phyloP scores from a whole-genome alignment of 2,329 filamentous ascomycete species.

The Cercospora sp. region DNA sequence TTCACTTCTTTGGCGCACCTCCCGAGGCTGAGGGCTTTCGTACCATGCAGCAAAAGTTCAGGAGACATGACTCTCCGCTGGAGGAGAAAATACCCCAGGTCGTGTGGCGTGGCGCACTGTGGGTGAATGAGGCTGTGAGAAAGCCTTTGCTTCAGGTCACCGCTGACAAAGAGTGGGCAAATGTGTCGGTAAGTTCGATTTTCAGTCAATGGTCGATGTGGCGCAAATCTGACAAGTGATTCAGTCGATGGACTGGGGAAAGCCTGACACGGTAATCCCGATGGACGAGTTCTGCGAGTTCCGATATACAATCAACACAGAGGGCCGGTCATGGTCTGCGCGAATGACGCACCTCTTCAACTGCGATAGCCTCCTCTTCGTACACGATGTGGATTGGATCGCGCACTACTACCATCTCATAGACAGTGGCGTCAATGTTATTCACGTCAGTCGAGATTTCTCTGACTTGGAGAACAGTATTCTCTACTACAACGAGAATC shows the following conservation, averaged over 20 bases:
- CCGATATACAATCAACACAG: constrained; percentile 35
- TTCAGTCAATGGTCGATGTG: not conserved
- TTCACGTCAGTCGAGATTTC: constrained; percentile 31
- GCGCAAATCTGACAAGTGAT: not conserved
- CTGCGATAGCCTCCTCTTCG: constrained; percentile 32
- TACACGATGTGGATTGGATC: constrained; percentile 35
- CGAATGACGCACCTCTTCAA: constrained; percentile 36
- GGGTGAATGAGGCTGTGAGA: constrained; percentile 33
- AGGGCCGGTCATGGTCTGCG: constrained; percentile 34
- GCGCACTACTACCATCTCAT: constrained; percentile 35
- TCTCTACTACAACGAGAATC: constrained; percentile 27
- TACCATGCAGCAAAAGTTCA: constrained; percentile 23
- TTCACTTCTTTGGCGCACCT: constrained; percentile 28
- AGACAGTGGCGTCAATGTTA: constrained; percentile 29
- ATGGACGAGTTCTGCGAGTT: constrained; percentile 35
- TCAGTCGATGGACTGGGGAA: constrained; percentile 31
- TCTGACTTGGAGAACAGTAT: constrained; percentile 32
- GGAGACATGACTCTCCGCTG: constrained; percentile 28
- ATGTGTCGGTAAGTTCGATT: constrained; percentile 35
- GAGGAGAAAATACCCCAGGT: constrained; percentile 34
- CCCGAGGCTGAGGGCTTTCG: constrained; percentile 27
- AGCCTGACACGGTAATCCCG: constrained; percentile 25
- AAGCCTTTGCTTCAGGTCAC: constrained; percentile 37
- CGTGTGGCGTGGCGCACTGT: constrained; percentile 37
- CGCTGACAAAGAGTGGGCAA: constrained; percentile 40